Evolutionary conservation across 345 rosid species (phyloP).

Genomic region (Rhodomyrtus tomentosa): DNA sequence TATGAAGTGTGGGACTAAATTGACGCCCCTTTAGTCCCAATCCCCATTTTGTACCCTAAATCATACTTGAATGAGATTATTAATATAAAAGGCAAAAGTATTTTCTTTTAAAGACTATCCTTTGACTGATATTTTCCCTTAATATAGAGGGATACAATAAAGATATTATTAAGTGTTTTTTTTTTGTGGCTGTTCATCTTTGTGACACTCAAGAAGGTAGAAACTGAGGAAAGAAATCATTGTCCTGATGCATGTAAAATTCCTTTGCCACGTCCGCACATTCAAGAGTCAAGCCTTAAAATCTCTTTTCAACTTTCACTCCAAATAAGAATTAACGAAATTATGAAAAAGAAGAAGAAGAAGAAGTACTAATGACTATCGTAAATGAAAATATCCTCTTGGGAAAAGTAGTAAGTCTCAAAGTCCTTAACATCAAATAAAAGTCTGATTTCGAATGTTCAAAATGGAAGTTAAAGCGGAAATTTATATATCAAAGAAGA

Average conservation of each 20-base stretch:
- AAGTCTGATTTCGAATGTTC: not conserved
- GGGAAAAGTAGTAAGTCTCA: not conserved
- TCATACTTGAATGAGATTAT: too few species aligned
- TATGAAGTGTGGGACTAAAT: too few species aligned
- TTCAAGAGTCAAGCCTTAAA: not conserved
- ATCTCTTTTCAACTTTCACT: not conserved
- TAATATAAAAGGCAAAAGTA: too few species aligned
- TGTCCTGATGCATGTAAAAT: not conserved
- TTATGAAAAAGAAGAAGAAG: too few species aligned
- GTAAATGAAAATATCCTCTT: not conserved
- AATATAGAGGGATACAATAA: not conserved
- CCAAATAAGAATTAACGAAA: not conserved
- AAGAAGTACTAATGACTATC: not conserved
- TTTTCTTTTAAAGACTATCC: too few species aligned
- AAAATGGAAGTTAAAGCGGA: not conserved
- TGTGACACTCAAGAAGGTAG: too few species aligned
- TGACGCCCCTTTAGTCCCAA: too few species aligned
- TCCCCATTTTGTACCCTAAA: too few species aligned
- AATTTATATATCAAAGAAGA: not conserved
- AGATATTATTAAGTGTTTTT: too few species aligned
- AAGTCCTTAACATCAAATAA: not conserved
- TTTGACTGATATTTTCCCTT: not conserved
- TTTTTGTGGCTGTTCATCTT: too few species aligned
- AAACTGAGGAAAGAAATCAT: not conserved
- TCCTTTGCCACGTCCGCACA: not conserved